Base-by-base conservation (phyloP, 2,329 filamentous ascomycete species). In the Aspergillus amoenus region DNA sequence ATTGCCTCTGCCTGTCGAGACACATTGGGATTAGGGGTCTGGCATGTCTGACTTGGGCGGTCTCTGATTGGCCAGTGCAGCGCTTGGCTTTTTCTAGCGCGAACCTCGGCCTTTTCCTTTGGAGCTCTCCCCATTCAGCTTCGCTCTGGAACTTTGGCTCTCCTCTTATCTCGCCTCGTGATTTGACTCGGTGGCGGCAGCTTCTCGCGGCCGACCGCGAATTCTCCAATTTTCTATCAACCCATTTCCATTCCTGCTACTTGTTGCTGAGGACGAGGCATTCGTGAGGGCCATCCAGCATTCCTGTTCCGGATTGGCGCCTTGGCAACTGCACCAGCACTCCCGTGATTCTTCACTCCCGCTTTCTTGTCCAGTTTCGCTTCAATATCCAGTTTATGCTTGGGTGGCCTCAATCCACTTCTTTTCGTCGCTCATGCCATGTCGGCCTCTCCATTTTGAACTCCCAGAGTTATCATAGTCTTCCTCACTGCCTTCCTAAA, bases 31-130 rank as follows among this genome's bases (percentile, higher is more conserved):
- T 52, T 54, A 44, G 49, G 50, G 54, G 44, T 51, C 50, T 48
- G 44, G 22, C n/a, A 57, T 64, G 62, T 64, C 56, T 59, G 42
- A 59, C 27, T 52, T 30, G 40, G 24, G 22, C 8, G 27, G 46
- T n/a, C 32, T 34, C 24, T 56, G 53, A 61, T 59, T 61, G 59
- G 59, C 18, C 49, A 40, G 22, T 45, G 18, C 11, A 27, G 46
- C 46, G 53, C 63, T 66, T 65, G 64, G 63, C 63, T 65, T 64
- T 60, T 54, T 61, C 60, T 66, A 66, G 64, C 48, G 59, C 47
- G 50, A 54, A 60, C 58, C 52, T 53, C 51, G 43, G 32, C 22
- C 42, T 46, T 51, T 51, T 42, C n/a, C 11, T 7, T 24, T 51
- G 44, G 44, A 51, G 39, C 39, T 51, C 15, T 39, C 37, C 22